Evolutionary conservation across 768 basidiomycete genomes (phyloP).

Genomic region (Leccinum aurantiacum): DNA sequence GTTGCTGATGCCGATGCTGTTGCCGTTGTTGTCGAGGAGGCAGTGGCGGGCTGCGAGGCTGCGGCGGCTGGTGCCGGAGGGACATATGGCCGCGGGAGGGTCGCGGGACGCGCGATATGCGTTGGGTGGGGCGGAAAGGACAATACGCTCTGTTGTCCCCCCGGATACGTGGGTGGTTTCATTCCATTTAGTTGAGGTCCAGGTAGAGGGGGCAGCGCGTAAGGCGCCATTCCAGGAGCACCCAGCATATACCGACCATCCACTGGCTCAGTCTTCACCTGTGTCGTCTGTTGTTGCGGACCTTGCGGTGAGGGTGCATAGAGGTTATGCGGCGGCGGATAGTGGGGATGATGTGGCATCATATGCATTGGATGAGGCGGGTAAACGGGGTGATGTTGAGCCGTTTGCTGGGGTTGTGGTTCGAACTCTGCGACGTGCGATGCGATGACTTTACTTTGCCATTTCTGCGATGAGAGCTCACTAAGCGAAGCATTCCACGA

Average conservation of each 20-base stretch:
- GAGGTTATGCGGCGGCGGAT: slow-evolving; percentile 50
- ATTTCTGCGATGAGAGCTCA: slow-evolving; percentile 61
- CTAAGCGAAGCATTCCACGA: slow-evolving; percentile 7
- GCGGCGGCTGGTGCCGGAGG: slow-evolving; percentile 24
- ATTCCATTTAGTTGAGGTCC: slow-evolving; percentile 62
- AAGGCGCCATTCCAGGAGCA: slow-evolving; percentile 42
- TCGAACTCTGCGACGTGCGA: slow-evolving; percentile 96
- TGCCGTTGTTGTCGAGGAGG: slow-evolving; percentile 10
- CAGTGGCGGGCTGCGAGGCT: slow-evolving; percentile 17
- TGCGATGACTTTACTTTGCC: slow-evolving; percentile 93
- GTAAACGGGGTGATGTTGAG: slow-evolving; percentile 51
- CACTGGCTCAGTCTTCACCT: slow-evolving; percentile 73
- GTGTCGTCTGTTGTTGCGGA: slow-evolving; percentile 34
- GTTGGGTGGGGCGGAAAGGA: slow-evolving; percentile 46
- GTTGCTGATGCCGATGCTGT: background rate
- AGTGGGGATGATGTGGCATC: slow-evolving; percentile 55
- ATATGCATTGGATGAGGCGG: slow-evolving; percentile 64
- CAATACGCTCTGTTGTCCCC: slow-evolving; percentile 58
- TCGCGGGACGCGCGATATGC: slow-evolving; percentile 26
- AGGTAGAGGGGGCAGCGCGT: slow-evolving; percentile 60
- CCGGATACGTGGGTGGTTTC: slow-evolving; percentile 51
- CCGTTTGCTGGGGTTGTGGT: slow-evolving; percentile 46
- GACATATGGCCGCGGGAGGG: slow-evolving; percentile 24
- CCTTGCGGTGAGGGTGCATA: slow-evolving; percentile 39
- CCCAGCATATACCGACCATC: slow-evolving; percentile 67